These are phyloP conservation scores for Stachybotrys echinatus DNA, from an alignment of 2,329 filamentous ascomycete species.

Conservation along the genomic window DNA sequence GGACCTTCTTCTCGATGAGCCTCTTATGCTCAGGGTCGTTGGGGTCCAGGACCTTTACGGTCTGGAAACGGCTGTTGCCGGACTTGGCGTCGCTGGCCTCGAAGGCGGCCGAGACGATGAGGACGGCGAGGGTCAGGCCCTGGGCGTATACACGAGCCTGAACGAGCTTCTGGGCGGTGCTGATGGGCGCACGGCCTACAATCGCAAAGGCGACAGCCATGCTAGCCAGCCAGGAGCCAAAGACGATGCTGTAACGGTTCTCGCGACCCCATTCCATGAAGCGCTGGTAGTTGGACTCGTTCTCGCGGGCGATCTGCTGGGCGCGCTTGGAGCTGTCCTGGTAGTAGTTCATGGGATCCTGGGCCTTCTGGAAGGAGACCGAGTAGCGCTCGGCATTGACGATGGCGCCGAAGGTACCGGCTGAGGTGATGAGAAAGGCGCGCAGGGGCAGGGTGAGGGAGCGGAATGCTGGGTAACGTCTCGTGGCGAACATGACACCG, in stretches of 20 bases:
- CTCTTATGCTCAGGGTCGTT: slow-evolving; percentile 78
- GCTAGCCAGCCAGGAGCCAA: slow-evolving; percentile 72
- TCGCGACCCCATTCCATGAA: slow-evolving; percentile 68
- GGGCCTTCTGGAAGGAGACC: slow-evolving; percentile 59
- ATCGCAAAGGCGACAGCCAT: slow-evolving; percentile 71
- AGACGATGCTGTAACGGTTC: slow-evolving; percentile 84
- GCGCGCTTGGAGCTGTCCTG: slow-evolving; percentile 56
- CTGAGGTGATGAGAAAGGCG: slow-evolving; percentile 79
- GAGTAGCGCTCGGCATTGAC: slow-evolving; percentile 73
- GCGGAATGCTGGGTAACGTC: slow-evolving; percentile 73
- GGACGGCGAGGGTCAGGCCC: slow-evolving; percentile 77
- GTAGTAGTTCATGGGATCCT: slow-evolving; percentile 65
- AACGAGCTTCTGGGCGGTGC: slow-evolving; percentile 78
- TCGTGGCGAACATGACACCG: slow-evolving; percentile 62
- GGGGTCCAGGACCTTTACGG: slow-evolving; percentile 72
- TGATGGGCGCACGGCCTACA: slow-evolving; percentile 72
- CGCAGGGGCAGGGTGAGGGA: slow-evolving; percentile 84
- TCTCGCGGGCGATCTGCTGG: slow-evolving; percentile 46
- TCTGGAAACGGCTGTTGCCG: slow-evolving; percentile 78
- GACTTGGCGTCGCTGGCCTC: slow-evolving; percentile 73
- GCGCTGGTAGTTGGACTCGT: slow-evolving; percentile 53
- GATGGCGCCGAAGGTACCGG: slow-evolving; percentile 81
- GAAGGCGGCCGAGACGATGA: slow-evolving; percentile 76
- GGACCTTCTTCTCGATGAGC: slow-evolving; percentile 79
- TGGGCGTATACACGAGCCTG: slow-evolving; percentile 94